Conservation (phyloP, 2,329 filamentous ascomycete genomes). For the Botrytis tulipae region DNA sequence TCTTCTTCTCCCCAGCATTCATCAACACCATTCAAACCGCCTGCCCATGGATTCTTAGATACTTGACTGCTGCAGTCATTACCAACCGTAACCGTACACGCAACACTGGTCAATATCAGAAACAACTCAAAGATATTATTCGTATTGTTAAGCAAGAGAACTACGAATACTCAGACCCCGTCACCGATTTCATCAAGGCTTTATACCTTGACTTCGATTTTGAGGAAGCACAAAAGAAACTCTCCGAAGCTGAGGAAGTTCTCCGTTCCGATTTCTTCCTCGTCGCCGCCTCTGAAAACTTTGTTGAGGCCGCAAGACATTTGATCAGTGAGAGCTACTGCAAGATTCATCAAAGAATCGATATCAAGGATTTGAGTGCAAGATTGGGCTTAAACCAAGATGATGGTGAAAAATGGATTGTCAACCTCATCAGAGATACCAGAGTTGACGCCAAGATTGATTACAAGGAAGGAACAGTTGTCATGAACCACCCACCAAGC, state of each 20-base stretch:
- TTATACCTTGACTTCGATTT: slow-evolving; percentile 96
- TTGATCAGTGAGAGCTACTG: slow-evolving; percentile 98
- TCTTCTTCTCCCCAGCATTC: slow-evolving; percentile 95
- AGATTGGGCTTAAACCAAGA: slow-evolving; percentile 89
- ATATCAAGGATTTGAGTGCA: slow-evolving; percentile 93
- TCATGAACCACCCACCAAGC: slow-evolving; percentile 99
- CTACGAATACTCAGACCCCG: slow-evolving; percentile 95
- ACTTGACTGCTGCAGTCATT: slow-evolving; percentile 91
- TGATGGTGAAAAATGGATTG: slow-evolving; percentile 99
- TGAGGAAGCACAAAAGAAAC: slow-evolving; percentile 89
- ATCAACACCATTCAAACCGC: slow-evolving; percentile 99
- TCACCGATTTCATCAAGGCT: slow-evolving; percentile 94
- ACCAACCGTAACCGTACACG: slow-evolving; percentile 79
- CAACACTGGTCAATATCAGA: slow-evolving; percentile 87
- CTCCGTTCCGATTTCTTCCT: slow-evolving; percentile 96
- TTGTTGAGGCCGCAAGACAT: slow-evolving; percentile 92
- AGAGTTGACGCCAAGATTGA: slow-evolving; percentile 98
- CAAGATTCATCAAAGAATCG: slow-evolving; percentile 99
- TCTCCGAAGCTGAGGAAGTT: slow-evolving; percentile 84
- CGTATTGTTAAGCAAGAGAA: slow-evolving; percentile 94
- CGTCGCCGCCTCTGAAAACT: slow-evolving; percentile 75
- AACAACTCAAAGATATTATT: slow-evolving; percentile 96
- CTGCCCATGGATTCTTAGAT: slow-evolving; percentile 94
- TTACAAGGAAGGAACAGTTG: slow-evolving; percentile 95
- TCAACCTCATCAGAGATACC: slow-evolving; percentile 97